Conservation (phyloP, 495 filamentous ascomycete species). For the Tetracladium setigerum region DNA sequence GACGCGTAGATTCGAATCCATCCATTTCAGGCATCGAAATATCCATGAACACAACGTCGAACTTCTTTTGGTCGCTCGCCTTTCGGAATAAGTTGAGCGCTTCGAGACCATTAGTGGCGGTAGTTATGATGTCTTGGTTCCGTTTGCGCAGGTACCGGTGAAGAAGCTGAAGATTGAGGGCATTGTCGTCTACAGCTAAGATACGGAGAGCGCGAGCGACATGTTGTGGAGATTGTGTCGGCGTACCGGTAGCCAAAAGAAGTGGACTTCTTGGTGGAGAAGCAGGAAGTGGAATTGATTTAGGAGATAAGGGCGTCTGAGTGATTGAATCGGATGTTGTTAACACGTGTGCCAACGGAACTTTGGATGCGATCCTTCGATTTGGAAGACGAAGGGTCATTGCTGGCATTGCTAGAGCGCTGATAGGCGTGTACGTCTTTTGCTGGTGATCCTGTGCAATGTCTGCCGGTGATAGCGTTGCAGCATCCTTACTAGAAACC, state of each 20-base stretch:
- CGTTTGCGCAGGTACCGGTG: conserved; percentile 45
- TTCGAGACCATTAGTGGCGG: conserved; percentile 14
- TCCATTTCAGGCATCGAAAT: conserved; percentile 70
- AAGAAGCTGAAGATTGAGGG: conserved; percentile 63
- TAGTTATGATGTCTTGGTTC: conserved; percentile 10
- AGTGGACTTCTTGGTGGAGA: background rate
- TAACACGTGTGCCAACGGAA: too few species aligned
- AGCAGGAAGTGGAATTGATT: background rate
- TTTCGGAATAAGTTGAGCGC: conserved; percentile 3
- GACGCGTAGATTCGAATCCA: conserved; percentile 53
- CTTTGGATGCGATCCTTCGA: too few species aligned
- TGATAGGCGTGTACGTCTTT: too few species aligned
- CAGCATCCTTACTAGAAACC: background rate
- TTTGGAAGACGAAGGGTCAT: too few species aligned
- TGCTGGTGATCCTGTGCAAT: too few species aligned
- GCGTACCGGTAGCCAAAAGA: background rate
- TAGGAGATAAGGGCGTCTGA: background rate
- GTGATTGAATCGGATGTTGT: too few species aligned
- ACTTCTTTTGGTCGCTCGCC: background rate
- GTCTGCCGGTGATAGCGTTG: background rate
- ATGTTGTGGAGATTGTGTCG: background rate
- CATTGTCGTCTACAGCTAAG: conserved; percentile 58
- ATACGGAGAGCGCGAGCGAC: conserved; percentile 5
- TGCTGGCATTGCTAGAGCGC: too few species aligned
- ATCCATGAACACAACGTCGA: conserved; percentile 28